Evolutionary conservation across 192 early-diverging fungal species (phyloP), one percentile per base, ranked within the genome.

Genomic region (Linnemannia schmuckeri): DNA sequence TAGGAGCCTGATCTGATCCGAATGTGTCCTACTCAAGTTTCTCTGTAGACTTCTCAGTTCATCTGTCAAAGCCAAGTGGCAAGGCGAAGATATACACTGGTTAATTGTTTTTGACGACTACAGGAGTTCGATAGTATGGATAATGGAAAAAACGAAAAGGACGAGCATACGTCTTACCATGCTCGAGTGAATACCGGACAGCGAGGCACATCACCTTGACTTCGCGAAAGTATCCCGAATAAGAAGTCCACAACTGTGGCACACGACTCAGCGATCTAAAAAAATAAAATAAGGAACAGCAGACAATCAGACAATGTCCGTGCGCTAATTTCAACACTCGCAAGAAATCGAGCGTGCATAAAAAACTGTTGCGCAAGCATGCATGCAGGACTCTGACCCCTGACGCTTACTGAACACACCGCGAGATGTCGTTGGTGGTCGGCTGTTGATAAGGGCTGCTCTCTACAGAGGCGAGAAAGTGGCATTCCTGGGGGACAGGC

Each of bases 211-310:
- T 89, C 41, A 54, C 76, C 74, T 84, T 88, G 42, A 88, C 89
- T 74, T 89, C 82, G 9, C 86, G 79, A 80, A 85, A 88, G 75
- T 89, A 89, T 20, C 89, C 86, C 38, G 85, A 88, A 55, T 89
- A 89, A 0, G 89, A 88, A 10, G 82, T 88, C 89, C 89, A 89
- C n/a, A 89, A 66, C 72, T 89, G 89, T 27, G 85, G 79, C 37
- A 81, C 77, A 35, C 74, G 69, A 49, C 83, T 74, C 42, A 88
- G 72, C n/a, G 89, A 81, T 61, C 89, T 82, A 30, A 47, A 70
- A 41, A 54, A 47, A 49, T 4, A 63, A 44, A 12, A 70, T 7
- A 20, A 40, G 9, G 7, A 37, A 9, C 22, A 3, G n/a, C n/a
- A n/a, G n/a, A n/a, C n/a, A n/a, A n/a, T n/a, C n/a, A n/a, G 27